A percentile compares a stretch with the other conserved stretches of the same genome.
These are phyloP conservation scores for Ananas comosus DNA, from an alignment of 176 grass and related monocot species.

Conservation along the genomic window DNA sequence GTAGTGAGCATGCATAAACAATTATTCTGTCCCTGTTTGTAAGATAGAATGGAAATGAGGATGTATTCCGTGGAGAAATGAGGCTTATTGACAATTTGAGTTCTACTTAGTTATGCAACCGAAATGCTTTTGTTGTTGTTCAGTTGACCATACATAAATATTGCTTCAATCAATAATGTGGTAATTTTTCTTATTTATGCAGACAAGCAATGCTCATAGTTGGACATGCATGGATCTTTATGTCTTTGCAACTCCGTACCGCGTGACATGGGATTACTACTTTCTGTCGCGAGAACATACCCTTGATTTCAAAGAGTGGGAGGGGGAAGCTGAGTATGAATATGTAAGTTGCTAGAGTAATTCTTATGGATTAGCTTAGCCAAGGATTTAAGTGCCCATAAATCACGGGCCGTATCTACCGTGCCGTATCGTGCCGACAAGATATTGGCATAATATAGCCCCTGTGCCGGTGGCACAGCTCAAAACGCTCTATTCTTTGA, in stretches of 20 bases:
- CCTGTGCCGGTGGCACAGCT: too few relatives aligned
- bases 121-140: neutral
- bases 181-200: constrained; percentile 2
- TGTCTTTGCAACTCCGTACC: constrained; percentile 88
- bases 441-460: too few relatives aligned
- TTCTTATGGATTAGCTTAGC: too few relatives aligned
- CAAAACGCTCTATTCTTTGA: too few relatives aligned
- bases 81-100: too few relatives aligned
- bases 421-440: too few relatives aligned
- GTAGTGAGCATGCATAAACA: neutral
- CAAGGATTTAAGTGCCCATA: too few relatives aligned
- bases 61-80: too few relatives aligned
- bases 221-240: constrained; percentile 98
- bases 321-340: constrained; percentile 78
- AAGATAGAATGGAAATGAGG: too few relatives aligned
- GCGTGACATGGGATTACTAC: constrained; percentile 96
- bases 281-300: constrained; percentile 82
- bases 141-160: neutral
- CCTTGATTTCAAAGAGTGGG: constrained; percentile 82
- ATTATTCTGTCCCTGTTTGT: too few relatives aligned
- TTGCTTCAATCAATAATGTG: constrained; percentile 8
- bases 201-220: constrained; percentile 76
- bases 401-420: too few relatives aligned
- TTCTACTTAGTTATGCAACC: too few relatives aligned
- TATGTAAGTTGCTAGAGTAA: constrained; percentile 45